phyloP scores from a whole-genome alignment of 331 rosid species.

The Stylosanthes scabra region DNA sequence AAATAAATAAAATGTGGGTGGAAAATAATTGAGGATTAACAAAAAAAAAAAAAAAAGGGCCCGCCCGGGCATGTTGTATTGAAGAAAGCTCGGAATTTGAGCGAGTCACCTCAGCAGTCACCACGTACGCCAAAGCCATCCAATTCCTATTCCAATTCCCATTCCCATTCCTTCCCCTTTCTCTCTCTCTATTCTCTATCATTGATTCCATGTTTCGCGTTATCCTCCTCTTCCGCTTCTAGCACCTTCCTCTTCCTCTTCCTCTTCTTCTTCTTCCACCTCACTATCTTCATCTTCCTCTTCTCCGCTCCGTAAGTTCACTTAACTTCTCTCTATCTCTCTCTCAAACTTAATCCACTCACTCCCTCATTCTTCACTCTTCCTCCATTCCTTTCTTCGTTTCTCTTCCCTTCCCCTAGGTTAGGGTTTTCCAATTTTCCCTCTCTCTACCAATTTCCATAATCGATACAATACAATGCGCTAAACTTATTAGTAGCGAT shows the following conservation, averaged over 20 bases:
- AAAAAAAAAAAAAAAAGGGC: no score
- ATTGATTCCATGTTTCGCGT: background rate
- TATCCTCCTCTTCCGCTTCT: background rate
- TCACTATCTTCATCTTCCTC: constrained; percentile 1
- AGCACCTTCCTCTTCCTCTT: constrained; percentile 1
- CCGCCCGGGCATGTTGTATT: no score
- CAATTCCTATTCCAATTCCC: no score
- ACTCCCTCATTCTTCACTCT: constrained; percentile 1
- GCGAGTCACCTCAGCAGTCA: no score
- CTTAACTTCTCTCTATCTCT: background rate
- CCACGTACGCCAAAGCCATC: no score
- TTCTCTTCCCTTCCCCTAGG: background rate
- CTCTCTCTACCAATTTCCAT: background rate
- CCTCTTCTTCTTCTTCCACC: background rate
- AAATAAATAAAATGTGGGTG: no score
- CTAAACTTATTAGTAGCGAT: background rate
- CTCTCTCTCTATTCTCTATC: background rate
- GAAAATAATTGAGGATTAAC: no score
- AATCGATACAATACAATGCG: constrained; percentile 13
- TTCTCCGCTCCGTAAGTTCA: constrained; percentile 29
- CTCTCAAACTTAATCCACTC: background rate
- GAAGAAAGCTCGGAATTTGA: no score
- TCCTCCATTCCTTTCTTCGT: background rate
- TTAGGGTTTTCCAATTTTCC: constrained; percentile 27
- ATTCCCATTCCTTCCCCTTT: no score